Percentiles rank a stretch among this genome's conserved stretches.
phyloP scores from a whole-genome alignment of 371 early-diverging fungal genomes.

The Rhizopus arrhizus region DNA sequence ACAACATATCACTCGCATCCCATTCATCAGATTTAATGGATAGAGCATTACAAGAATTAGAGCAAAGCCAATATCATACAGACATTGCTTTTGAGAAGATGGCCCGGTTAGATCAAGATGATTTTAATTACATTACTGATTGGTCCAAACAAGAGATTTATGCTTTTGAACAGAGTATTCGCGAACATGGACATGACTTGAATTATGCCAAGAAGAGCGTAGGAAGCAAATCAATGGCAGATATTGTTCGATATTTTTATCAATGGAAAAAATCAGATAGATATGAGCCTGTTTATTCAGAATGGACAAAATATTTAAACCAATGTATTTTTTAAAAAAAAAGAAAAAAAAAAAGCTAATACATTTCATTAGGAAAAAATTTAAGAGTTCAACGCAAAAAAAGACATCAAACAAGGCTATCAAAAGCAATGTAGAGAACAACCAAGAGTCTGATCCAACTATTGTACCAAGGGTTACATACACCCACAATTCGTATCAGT shows the following conservation, averaged over 20 bases:
- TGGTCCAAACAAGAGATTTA: slow-evolving; percentile 67
- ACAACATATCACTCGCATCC: slow-evolving; percentile 41
- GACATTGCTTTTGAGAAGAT: slow-evolving; percentile 60
- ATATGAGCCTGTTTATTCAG: slow-evolving; percentile 69
- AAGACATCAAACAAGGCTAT: slow-evolving; percentile 29
- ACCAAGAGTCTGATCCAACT: slow-evolving; percentile 36
- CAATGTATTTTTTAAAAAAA: slow-evolving; percentile 50
- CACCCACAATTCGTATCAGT: slow-evolving; percentile 38
- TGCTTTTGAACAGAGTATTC: slow-evolving; percentile 71
- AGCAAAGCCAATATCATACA: slow-evolving; percentile 58
- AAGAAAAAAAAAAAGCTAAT: slow-evolving; percentile 4
- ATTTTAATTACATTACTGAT: slow-evolving; percentile 51
- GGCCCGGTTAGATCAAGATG: slow-evolving; percentile 46
- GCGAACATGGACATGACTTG: slow-evolving; percentile 73
- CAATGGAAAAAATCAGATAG: slow-evolving; percentile 75
- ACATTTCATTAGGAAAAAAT: slow-evolving; percentile 18
- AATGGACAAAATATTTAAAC: slow-evolving; percentile 71
- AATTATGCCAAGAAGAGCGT: slow-evolving; percentile 59
- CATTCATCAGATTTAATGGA: slow-evolving; percentile 66
- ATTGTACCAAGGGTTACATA: slow-evolving; percentile 33
- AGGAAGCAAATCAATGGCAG: slow-evolving; percentile 59
- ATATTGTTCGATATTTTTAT: slow-evolving; percentile 72
- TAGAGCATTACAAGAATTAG: slow-evolving; percentile 61
- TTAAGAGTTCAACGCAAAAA: slow-evolving; percentile 14
- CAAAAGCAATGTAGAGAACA: slow-evolving; percentile 8